Percentiles rank a stretch among this genome's conserved stretches.
Evolutionary conservation across 192 early-diverging fungal genomes (phyloP).

Genomic region (Entomortierella parvispora): DNA sequence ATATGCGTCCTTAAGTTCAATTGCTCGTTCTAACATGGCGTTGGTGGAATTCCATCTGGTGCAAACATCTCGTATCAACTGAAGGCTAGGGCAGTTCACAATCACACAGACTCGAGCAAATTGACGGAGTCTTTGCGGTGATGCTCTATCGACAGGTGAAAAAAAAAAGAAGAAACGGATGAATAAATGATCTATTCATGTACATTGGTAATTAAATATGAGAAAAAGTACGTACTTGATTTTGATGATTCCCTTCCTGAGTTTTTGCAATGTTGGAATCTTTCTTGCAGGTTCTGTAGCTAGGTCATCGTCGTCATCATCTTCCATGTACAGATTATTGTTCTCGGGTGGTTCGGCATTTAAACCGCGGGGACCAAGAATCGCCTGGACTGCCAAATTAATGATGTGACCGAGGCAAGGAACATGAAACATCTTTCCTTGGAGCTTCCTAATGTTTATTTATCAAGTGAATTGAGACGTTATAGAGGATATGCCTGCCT

Average conservation of each 20-base stretch:
- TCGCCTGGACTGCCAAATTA: conserved; percentile 22
- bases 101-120: conserved; percentile 6
- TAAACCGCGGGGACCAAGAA: conserved; percentile 16
- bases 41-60: conserved; percentile 12
- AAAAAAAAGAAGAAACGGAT: no score
- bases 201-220: no score
- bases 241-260: no score
- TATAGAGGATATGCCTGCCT: not conserved
- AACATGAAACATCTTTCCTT: conserved; percentile 19
- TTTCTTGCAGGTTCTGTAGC: not conserved
- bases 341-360: conserved; percentile 15
- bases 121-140: not conserved
- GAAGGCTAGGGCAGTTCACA: not conserved
- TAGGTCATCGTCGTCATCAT: conserved; percentile 1
- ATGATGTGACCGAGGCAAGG: conserved; percentile 33
- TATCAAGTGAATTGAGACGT: not conserved
- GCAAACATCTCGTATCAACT: conserved; percentile 1
- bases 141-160: no score
- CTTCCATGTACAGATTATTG: conserved; percentile 1
- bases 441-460: conserved; percentile 1
- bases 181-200: no score
- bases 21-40: conserved; percentile 15
- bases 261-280: not conserved
- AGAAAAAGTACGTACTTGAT: no score
- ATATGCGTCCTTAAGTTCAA: conserved; percentile 15